Conservation (phyloP, 176 grass and related monocot species). For the Thalia dealbata region DNA sequence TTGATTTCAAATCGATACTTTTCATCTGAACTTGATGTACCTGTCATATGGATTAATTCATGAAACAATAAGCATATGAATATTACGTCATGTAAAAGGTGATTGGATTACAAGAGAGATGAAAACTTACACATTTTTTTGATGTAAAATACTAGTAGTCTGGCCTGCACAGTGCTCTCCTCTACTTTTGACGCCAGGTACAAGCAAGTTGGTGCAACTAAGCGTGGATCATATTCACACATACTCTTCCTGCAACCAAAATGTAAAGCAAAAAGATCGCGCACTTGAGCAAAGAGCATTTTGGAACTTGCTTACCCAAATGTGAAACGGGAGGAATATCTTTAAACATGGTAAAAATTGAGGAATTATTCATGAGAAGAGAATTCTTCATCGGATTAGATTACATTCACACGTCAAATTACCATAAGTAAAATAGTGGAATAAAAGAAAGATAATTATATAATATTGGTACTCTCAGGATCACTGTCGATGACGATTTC, state of each 20-base stretch:
- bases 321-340: neutral
- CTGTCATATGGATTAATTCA: conserved; percentile 19
- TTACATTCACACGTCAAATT: neutral
- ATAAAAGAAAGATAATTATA: too few species aligned
- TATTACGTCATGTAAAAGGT: neutral
- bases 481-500: too few species aligned
- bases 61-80: neutral
- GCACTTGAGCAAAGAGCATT: neutral
- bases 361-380: neutral
- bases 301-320: neutral
- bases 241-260: conserved; percentile 57
- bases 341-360: neutral
- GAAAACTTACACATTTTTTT: conserved; percentile 83
- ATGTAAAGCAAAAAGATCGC: neutral
- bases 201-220: conserved; percentile 91
- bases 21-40: conserved; percentile 43
- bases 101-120: conserved; percentile 4
- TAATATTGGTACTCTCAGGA: too few species aligned
- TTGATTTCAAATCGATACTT: conserved; percentile 97
- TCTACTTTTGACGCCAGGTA: conserved; percentile 98
- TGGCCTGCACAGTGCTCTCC: conserved; percentile 93
- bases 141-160: conserved; percentile 97
- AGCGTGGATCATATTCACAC: conserved; percentile 80
- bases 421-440: too few species aligned
- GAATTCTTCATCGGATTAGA: neutral